Evolutionary conservation across 2,329 filamentous ascomycete species (phyloP).

Genomic region (Emergomyces orientalis): DNA sequence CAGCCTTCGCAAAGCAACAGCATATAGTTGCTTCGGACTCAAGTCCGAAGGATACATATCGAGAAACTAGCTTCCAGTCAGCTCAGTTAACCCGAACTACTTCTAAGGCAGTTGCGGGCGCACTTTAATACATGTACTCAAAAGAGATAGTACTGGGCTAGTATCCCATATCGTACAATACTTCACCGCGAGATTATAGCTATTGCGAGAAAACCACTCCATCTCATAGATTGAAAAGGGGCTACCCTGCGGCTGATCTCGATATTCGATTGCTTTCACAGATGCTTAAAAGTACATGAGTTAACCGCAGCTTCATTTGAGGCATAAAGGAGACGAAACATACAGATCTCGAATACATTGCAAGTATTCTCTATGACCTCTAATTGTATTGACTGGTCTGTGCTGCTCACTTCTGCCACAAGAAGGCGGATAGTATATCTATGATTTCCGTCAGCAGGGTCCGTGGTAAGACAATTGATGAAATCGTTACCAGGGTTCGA

Average conservation of each 20-base stretch:
- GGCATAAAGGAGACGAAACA: conserved; percentile 7
- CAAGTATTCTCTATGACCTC: conserved; percentile 44
- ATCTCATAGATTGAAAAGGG: conserved; percentile 57
- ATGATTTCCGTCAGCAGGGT: conserved; percentile 2
- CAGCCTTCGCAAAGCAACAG: conserved; percentile 51
- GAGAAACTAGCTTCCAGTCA: conserved; percentile 38
- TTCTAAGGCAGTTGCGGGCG: neutral
- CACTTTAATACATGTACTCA: conserved; percentile 38
- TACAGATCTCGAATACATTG: conserved; percentile 44
- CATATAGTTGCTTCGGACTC: conserved; percentile 25
- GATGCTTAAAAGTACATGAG: conserved; percentile 27
- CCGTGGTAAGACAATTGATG: neutral
- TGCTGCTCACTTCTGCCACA: conserved; percentile 34
- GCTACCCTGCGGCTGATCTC: conserved; percentile 35
- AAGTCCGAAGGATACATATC: conserved; percentile 26
- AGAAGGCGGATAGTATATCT: conserved; percentile 41
- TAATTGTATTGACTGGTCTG: conserved; percentile 18
- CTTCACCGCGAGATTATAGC: conserved; percentile 67
- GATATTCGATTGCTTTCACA: conserved; percentile 35
- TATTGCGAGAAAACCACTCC: conserved; percentile 74
- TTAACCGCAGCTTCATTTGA: neutral
- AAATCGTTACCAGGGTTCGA: neutral
- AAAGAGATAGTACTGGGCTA: conserved; percentile 46
- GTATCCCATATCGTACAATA: conserved; percentile 51
- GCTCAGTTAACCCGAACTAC: neutral